These are phyloP conservation scores for Clitoria ternatea DNA, from an alignment of 306 rosid species.

Conservation along the genomic window DNA sequence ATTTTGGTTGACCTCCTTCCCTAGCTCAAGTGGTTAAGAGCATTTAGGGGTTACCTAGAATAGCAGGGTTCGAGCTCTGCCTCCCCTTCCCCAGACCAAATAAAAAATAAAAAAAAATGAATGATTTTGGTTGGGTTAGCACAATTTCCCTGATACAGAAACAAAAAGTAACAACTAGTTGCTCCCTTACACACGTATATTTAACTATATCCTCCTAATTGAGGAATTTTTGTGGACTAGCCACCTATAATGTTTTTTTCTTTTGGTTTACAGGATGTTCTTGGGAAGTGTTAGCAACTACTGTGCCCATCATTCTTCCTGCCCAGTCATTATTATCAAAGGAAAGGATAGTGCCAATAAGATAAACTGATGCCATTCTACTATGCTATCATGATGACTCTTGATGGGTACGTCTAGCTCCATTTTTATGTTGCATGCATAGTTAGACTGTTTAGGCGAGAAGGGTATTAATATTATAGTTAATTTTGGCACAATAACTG, in stretches of 20 bases:
- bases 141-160: too few relatives aligned
- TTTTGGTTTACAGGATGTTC: constrained; percentile 64
- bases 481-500: neutral
- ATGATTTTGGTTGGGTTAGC: too few relatives aligned
- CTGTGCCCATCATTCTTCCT: constrained; percentile 63
- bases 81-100: too few relatives aligned
- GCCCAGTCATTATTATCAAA: constrained; percentile 75
- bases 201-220: too few relatives aligned
- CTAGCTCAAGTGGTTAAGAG: too few relatives aligned
- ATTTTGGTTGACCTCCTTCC: too few relatives aligned
- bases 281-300: constrained; percentile 92
- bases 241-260: neutral
- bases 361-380: constrained; percentile 32
- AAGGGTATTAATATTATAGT: neutral
- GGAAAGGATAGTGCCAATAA: constrained; percentile 35
- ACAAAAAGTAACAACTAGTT: too few relatives aligned
- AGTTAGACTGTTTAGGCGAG: neutral
- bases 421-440: constrained; percentile 18
- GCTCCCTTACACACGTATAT: too few relatives aligned
- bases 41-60: too few relatives aligned
- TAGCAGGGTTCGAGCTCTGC: too few relatives aligned
- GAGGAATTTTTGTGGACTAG: neutral
- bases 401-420: constrained; percentile 7
- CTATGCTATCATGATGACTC: constrained; percentile 6
- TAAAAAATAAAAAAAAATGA: too few relatives aligned